Evolutionary conservation across 2,329 filamentous ascomycete species (phyloP).

Genomic region (Cephalotrichum gorgonifer): DNA sequence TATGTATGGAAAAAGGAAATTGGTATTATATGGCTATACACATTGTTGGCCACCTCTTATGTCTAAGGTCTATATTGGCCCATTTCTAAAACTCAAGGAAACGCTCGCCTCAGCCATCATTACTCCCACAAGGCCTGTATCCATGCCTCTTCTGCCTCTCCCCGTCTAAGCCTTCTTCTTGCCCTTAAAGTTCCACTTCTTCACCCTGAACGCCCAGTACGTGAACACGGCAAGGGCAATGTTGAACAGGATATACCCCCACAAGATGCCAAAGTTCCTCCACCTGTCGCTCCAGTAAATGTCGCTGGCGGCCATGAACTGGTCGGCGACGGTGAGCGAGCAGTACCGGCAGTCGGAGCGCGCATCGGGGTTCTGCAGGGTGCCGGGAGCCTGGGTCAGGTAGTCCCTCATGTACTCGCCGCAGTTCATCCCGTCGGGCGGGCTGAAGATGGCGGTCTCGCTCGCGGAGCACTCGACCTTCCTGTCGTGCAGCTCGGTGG

Average conservation of each 20-base stretch:
- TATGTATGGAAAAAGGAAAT: no score
- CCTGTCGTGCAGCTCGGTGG: slow-evolving; percentile 51
- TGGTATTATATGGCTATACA: no score
- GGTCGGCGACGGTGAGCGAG: slow-evolving; percentile 22
- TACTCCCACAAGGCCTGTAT: no score
- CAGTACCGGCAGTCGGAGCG: slow-evolving; percentile 35
- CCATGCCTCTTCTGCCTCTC: no score
- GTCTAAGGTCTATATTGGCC: no score
- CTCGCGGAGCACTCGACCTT: slow-evolving; percentile 49
- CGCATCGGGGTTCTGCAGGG: slow-evolving; percentile 29
- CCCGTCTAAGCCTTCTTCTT: no score
- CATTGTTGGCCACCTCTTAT: no score
- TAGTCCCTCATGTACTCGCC: slow-evolving; percentile 50
- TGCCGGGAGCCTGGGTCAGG: no score
- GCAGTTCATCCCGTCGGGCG: slow-evolving; percentile 43
- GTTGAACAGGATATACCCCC: slow-evolving; percentile 40
- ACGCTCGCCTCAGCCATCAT: no score
- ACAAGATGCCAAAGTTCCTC: slow-evolving; percentile 45
- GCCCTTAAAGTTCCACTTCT: slow-evolving; percentile 11
- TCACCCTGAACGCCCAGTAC: slow-evolving; percentile 32
- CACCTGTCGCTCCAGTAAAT: slow-evolving; percentile 39
- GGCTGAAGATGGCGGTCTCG: slow-evolving; percentile 53
- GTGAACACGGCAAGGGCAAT: slow-evolving; percentile 31
- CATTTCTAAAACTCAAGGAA: no score
- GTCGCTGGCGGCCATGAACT: slow-evolving; percentile 24